Evolutionary conservation across 2,329 filamentous ascomycete genomes (phyloP).

Genomic region (Zymoseptoria passerinii): DNA sequence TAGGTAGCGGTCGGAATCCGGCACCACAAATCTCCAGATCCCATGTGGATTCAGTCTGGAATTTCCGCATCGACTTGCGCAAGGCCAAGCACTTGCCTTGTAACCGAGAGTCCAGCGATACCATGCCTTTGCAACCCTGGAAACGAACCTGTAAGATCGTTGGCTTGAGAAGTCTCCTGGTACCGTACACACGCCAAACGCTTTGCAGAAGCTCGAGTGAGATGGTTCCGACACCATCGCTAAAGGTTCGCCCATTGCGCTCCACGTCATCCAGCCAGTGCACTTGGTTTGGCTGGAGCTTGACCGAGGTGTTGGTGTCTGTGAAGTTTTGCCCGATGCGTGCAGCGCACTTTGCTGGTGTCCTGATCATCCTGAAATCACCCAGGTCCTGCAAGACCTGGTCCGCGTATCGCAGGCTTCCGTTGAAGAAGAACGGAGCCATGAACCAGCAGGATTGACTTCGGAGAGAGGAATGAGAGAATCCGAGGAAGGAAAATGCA

Average conservation of each 20-base stretch:
- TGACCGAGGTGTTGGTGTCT: slow-evolving; percentile 59
- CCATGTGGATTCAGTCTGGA: slow-evolving; percentile 45
- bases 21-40: slow-evolving; percentile 66
- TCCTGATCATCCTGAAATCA: slow-evolving; percentile 44
- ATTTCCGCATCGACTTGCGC: slow-evolving; percentile 73
- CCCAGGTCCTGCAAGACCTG: slow-evolving; percentile 41
- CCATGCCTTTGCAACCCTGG: slow-evolving; percentile 68
- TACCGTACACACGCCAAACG: slow-evolving; percentile 51
- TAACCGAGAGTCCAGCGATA: slow-evolving; percentile 58
- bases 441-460: slow-evolving; percentile 63
- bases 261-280: slow-evolving; percentile 46
- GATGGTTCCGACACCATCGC: slow-evolving; percentile 71
- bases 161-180: slow-evolving; percentile 40
- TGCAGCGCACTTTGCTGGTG: slow-evolving; percentile 51
- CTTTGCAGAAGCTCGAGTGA: slow-evolving; percentile 51
- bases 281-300: slow-evolving; percentile 33
- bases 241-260: slow-evolving; percentile 56
- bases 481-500: slow-evolving; percentile 60
- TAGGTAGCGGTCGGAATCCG: slow-evolving; percentile 56
- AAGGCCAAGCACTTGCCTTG: slow-evolving; percentile 52
- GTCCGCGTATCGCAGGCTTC: slow-evolving; percentile 19
- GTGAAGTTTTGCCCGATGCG: slow-evolving; percentile 61
- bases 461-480: slow-evolving; percentile 70
- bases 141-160: slow-evolving; percentile 69
- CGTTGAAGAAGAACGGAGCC: slow-evolving; percentile 36